Evolutionary conservation across 441 rosid genomes (phyloP), one percentile per base, ranked within the genome.

Genomic region (Breynia disticha): DNA sequence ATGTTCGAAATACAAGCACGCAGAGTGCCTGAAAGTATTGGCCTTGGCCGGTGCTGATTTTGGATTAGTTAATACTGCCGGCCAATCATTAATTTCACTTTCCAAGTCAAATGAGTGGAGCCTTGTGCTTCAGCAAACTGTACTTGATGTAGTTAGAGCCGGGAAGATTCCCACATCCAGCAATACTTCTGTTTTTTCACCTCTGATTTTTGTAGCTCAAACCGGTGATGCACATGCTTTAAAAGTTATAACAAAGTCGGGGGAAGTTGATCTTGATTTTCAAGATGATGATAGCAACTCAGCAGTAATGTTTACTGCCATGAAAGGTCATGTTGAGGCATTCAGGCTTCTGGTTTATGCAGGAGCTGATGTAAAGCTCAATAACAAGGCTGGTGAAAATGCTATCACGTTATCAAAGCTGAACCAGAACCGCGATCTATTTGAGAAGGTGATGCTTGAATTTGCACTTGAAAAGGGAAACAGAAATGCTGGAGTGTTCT

Each of bases 361-460:
- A 0, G 97, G 97, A 16, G 97, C 97, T 37, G 93, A 93, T 41
- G 90, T 93, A 18, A 83, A 84, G 71, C 76, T 89, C 4, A 41
- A 16, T 5, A 93, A 80, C 72, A 81, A 81, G 62, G 68, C 76
- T 1, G 93, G 96, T 0, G 78, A 84, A 69, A 83, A 82, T n/a
- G 97, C 95, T 19, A 76, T 89, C 39, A 74, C 79, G 22, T 56
- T 93, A 24, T 84, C 96, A 7, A 74, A 75, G 53, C 55, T 76
- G 61, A 83, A 77, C 59, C 86, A 74, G 46, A 69, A 83, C 19
- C 75, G 76, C 0, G 88, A 86, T 71, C 65, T 67, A 38, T 81
- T 93, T 13, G 99, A 86, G 83, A 89, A 84, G 76, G 96, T 86
- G 66, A 82, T 93, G 99, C 87, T 93, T 12, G 97, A 89, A 66